These are phyloP conservation scores for Coffea humblotiana DNA, from an alignment of 305 asterid genomes.

Conservation along the genomic window DNA sequence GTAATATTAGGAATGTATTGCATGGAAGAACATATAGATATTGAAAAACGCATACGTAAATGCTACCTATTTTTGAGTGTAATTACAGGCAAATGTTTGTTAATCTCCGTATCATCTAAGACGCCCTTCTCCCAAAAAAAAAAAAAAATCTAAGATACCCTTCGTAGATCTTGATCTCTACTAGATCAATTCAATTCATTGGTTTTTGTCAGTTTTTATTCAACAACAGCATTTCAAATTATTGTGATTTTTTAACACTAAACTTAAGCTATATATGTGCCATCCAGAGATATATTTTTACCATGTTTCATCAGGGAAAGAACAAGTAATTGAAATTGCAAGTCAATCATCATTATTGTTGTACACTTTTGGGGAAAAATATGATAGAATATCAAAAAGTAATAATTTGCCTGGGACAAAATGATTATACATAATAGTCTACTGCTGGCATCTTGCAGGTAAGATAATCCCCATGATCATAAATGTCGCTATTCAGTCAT, in stretches of 20 bases:
- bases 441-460: not conserved
- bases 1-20: not conserved
- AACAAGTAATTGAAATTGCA: not conserved
- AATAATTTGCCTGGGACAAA: not conserved
- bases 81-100: no score
- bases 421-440: not conserved
- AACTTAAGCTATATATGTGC: not conserved
- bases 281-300: not conserved
- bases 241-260: not conserved
- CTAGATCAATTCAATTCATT: not conserved
- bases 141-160: no score
- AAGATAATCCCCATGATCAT: slow-evolving; percentile 7
- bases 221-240: not conserved
- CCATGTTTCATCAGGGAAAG: not conserved
- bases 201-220: no score
- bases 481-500: not conserved
- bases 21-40: not conserved
- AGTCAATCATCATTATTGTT: not conserved
- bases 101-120: not conserved
- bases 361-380: no score
- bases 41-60: not conserved
- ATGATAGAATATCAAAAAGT: not conserved
- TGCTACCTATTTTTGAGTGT: not conserved
- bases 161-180: no score
- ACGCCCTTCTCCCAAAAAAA: no score